Percentiles rank a stretch among this genome's conserved stretches.
Conservation (phyloP, 75 land plant genomes). For the Cunninghamia lanceolata region DNA sequence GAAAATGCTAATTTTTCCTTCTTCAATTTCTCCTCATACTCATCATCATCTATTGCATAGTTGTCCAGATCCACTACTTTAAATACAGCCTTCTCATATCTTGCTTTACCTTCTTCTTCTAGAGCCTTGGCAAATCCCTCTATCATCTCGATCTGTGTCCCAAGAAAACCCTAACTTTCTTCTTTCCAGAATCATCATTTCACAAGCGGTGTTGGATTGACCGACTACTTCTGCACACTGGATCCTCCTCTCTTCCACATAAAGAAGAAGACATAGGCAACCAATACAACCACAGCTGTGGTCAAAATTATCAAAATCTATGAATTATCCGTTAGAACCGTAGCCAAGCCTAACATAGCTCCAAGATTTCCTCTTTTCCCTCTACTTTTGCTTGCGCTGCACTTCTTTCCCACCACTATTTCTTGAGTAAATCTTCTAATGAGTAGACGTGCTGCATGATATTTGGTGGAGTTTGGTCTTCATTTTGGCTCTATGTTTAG, state of each 20-base stretch:
- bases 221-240: slow-evolving; percentile 13
- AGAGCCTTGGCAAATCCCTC: slow-evolving; percentile 91
- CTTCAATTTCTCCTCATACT: slow-evolving; percentile 75
- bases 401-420: too few relatives aligned
- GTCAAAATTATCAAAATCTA: slow-evolving; percentile 19
- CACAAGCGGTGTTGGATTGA: slow-evolving; percentile 17
- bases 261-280: slow-evolving; percentile 24
- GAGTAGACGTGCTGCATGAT: too few relatives aligned
- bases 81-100: slow-evolving; percentile 75
- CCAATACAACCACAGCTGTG: slow-evolving; percentile 35
- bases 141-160: slow-evolving; percentile 92
- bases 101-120: slow-evolving; percentile 72
- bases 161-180: slow-evolving; percentile 72
- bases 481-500: too few relatives aligned
- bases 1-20: slow-evolving; percentile 83
- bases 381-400: too few relatives aligned
- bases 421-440: too few relatives aligned
- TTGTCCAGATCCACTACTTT: slow-evolving; percentile 92
- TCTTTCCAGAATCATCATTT: slow-evolving; percentile 42
- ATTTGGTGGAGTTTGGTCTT: too few relatives aligned
- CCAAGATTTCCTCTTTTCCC: slow-evolving; percentile 4
- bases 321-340: background rate
- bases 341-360: background rate
- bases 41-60: slow-evolving; percentile 86
- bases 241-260: slow-evolving; percentile 29